Base-by-base conservation (phyloP, 2,329 filamentous ascomycete species). In the Lachnellula occidentalis region DNA sequence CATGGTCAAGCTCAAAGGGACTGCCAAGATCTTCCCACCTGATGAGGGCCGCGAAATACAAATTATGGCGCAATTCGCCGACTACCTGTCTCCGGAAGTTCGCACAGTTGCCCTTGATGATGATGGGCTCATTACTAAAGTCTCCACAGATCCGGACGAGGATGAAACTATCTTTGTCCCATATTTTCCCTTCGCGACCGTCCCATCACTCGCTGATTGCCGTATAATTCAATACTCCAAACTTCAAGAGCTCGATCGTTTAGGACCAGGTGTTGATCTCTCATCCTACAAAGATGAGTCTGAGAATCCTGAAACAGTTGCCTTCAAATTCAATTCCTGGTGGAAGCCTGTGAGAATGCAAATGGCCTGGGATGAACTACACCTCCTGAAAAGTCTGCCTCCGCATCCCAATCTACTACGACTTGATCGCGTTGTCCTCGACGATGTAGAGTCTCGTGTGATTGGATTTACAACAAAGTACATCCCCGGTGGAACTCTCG, bases 381-480 rank as follows among this genome's bases (percentile, higher is more conserved):
- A 70, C 54, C 57, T 71, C 5, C 65, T 64, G 59, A 67, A 69
- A 55, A 66, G 68, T 34, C 65, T 74, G 1, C 70, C 72, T 3
- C 54, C 50, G 34, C 71, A 74, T 54, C 67, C 69, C 2, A 69
- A 72, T 34, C 69, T 74, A n/a, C 64, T 72, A 4, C 63, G 65
- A 2, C 67, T 73, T 48, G 70, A 73, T 43, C 56, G 57, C 36
- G 58, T 73, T 8, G 65, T 73, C 12, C 27, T 73, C 0, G 70
- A 73, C 24, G 64, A 64, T 51, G 42, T 72, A 0, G 61, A 66
- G n/a, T 66, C 63, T 12, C 46, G 55, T n/a, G 63, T 71, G 1
- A 65, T 74, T 34, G 72, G 72, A 9, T 75, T 73, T 54, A 74
- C 72, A 11, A 69, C 46, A 19, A 48, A 51, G 9, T 72, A 65